Evolutionary conservation across 306 rosid genomes (phyloP), one percentile per base, ranked within the genome.

Genomic region (Lagenaria siceraria): DNA sequence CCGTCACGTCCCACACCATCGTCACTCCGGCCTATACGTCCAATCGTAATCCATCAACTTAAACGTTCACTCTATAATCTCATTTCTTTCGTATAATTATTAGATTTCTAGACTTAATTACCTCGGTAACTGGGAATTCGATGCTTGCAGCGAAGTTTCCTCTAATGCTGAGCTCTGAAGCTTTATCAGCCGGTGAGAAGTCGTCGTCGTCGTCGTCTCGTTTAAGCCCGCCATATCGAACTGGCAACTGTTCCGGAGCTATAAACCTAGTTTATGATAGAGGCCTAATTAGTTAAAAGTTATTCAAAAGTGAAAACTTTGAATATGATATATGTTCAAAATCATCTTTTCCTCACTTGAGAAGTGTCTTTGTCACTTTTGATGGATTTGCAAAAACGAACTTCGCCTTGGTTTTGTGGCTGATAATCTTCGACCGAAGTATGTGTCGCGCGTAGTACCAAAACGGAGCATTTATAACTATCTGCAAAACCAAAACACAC

Each of bases 1-100:
- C 96, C 5, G 91, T 85, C 13, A 87, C 79, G 58, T 92, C 99
- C 99, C 99, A 95, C 58, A 77, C 87, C 76, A 95, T 9, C 55
- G 99, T 95, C 74, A 86, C 89, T 27, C 96, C 97, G 55, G 78
- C 61, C 97, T 94, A 55, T 7, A 22, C 19, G 22, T 18, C 8
- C 21, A 29, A 77, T 15, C n/a, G 1, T 31, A 61, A 27, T 40
- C n/a, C 21, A 6, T 61, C 40, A 12, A 21, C 69, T 25, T 61
- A 10, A 22, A 4, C 31, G 3, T 29, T 3, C 31, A 25, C 21
- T 43, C 10, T 43, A 43, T 48, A 48, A 10, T 43, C 3, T 43
- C 49, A 43, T 48, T 13, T 48, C 52, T n/a, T 55, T 27, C 19
- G 36, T 33, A 33, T 33, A 33, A 5, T 33, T 33, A 33, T 33